Conservation (phyloP, 495 filamentous ascomycete genomes). For the Hyaloscypha hepaticicola region DNA sequence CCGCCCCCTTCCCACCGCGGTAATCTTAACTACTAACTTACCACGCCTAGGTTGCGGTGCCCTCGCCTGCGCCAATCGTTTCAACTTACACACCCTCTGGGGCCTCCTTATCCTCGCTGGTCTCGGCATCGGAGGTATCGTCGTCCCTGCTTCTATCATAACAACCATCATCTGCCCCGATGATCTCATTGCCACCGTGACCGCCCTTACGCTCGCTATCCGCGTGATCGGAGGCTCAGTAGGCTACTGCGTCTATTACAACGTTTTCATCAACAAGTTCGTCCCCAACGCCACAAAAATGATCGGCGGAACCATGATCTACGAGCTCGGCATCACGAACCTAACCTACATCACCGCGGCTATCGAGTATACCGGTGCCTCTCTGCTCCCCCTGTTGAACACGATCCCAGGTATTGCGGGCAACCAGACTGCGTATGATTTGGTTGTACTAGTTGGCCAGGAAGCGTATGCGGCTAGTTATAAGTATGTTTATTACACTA, state of each 20-base stretch:
- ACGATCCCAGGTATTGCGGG: constrained; percentile 52
- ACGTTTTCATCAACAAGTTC: constrained; percentile 69
- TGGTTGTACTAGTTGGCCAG: constrained; percentile 61
- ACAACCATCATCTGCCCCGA: constrained; percentile 73
- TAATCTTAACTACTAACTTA: constrained; percentile 1
- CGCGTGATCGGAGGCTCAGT: constrained; percentile 70
- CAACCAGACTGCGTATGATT: constrained; percentile 52
- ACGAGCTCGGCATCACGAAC: constrained; percentile 55
- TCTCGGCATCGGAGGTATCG: constrained; percentile 74
- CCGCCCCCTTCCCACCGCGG: not conserved
- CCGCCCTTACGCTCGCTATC: constrained; percentile 69
- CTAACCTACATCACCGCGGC: constrained; percentile 41
- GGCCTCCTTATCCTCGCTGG: constrained; percentile 62
- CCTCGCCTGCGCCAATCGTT: constrained; percentile 51
- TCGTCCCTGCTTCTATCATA: constrained; percentile 70
- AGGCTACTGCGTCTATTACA: constrained; percentile 75
- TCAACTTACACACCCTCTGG: constrained; percentile 63
- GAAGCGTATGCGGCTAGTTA: constrained; percentile 62
- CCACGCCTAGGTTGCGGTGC: constrained; percentile 57
- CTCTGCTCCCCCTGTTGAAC: constrained; percentile 46
- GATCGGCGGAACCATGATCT: constrained; percentile 36
- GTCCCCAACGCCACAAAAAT: constrained; percentile 48
- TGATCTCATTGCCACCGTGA: constrained; percentile 73
- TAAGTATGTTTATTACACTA: constrained; percentile 66
- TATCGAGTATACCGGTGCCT: constrained; percentile 58